Evolutionary conservation across 192 early-diverging fungal genomes (phyloP), one percentile per base, ranked within the genome.

Genomic region (Geranomyces michiganensis): DNA sequence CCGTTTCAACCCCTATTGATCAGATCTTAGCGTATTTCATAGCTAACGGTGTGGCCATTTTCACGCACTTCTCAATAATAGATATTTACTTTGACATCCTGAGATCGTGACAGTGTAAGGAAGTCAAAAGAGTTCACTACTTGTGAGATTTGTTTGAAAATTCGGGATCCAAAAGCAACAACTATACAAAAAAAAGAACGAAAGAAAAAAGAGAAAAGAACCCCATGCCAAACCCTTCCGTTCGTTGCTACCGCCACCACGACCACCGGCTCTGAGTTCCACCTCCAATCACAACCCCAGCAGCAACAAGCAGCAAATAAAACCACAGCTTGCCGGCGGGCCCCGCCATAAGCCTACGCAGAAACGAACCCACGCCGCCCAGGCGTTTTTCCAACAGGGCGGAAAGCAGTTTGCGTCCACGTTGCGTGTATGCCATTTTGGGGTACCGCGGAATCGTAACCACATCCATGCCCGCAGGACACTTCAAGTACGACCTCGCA

Each of bases 1-100:
- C 21, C 86, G 90, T 65, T 97, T 97, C 78, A 92, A 89, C 65
- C 94, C 94, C 10, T 96, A 93, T 82, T 97, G 74, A 49, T 26
- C 3, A 9, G 14, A 15, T 15, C 4, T 68, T 27, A 21, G 47
- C 36, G 36, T n/a, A n/a, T n/a, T n/a, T n/a, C 5, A 10, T 41
- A 10, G 36, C 36, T 3, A 41, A 3, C 36, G 36, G 36, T 7
- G 3, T 41, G 36, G 36, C 5, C 36, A 41, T 41, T 10, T 41
- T 41, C 36, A 41, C 36, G 36, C 36, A 3, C 5, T 41, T 10
- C 36, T 41, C 36, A 3, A 41, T 10, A 7, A 10, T 41, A 10
- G 3, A 41, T 10, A 41, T 41, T 3, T 10, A 41, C 10, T 7
- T 41, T 41, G 3, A 7, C 36, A 41, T 7, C 10, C 36, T 41